A percentile compares a stretch with the other conserved stretches of the same genome.
Conservation (phyloP, 257 asterid genomes). For the Capsicum baccatum region DNA sequence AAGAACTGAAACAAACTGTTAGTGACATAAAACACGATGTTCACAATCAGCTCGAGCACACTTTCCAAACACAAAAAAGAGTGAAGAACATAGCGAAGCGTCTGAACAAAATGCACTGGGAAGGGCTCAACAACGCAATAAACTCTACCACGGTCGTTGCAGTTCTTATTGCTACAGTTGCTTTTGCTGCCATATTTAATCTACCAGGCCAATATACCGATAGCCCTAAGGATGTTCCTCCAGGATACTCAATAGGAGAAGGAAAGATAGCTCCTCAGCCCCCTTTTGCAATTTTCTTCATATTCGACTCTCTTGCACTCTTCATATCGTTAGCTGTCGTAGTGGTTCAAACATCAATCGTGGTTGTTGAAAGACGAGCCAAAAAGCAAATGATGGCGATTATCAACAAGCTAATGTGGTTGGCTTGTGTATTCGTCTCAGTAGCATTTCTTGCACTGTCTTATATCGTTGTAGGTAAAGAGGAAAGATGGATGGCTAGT, state of each 20-base stretch:
- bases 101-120: slow-evolving; percentile 73
- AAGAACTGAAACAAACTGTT: slow-evolving; percentile 70
- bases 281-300: slow-evolving; percentile 58
- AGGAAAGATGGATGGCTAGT: slow-evolving; percentile 62
- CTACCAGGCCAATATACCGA: slow-evolving; percentile 72
- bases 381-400: slow-evolving; percentile 71
- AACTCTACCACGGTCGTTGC: slow-evolving; percentile 82
- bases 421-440: slow-evolving; percentile 68
- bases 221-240: slow-evolving; percentile 35
- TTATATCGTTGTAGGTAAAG: slow-evolving; percentile 65
- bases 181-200: slow-evolving; percentile 76
- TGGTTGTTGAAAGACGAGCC: slow-evolving; percentile 68
- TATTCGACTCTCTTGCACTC: slow-evolving; percentile 72
- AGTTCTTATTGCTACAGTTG: slow-evolving; percentile 77
- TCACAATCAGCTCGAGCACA: slow-evolving; percentile 69
- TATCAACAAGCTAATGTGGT: slow-evolving; percentile 86
- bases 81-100: slow-evolving; percentile 67
- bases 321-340: slow-evolving; percentile 82
- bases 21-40: slow-evolving; percentile 82
- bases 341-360: slow-evolving; percentile 79
- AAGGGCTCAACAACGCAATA: slow-evolving; percentile 79
- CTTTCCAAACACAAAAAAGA: slow-evolving; percentile 57
- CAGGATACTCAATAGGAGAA: slow-evolving; percentile 56
- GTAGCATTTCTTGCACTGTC: slow-evolving; percentile 66
- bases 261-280: slow-evolving; percentile 60